Evolutionary conservation across 306 rosid genomes (phyloP), one percentile per base, ranked within the genome.

Genomic region (Styphnolobium japonicum): DNA sequence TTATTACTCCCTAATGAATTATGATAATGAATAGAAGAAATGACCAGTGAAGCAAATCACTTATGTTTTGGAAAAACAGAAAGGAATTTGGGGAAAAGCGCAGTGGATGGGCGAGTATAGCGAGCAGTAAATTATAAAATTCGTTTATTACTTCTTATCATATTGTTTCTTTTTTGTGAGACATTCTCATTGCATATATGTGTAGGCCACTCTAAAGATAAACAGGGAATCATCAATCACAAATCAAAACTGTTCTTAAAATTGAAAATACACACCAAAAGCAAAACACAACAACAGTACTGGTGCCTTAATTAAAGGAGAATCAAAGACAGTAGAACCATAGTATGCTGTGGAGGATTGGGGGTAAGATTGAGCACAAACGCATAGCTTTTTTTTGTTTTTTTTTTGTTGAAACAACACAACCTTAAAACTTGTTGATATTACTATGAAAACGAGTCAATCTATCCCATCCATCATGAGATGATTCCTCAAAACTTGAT

Each of bases 171-270:
- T 56, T 51, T 12, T 56, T 40, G 67, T 48, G 46, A 22, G 78
- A 40, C 78, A 73, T 39, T 57, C 40, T 72, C 45, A 39, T 74
- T 23, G 31, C 57, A 60, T 4, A 58, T 57, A 40, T 40, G 15
- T 56, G 65, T 73, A 56, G 78, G 78, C 67, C 78, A 39, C 40
- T 21, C 56, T 73, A 37, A 22, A 40, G 34, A 71, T 71, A 71
- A 51, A 22, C 51, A 21, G 23, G 40, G 23, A 52, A 71, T 71
- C 52, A 71, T 71, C 16, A 43, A 43, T 43, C 16, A 43, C 49
- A 12, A 43, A 43, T 43, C 49, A 43, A 43, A 34, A 21, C 65
- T 19, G 11, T 52, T 71, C 40, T 37, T 11, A 15, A 9, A 34
- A 49, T 15, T 71, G 63, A 27, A 48, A 5, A 18, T n/a, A 11